Percentiles rank a stretch among this genome's conserved stretches.
phyloP scores from a whole-genome alignment of 106 monocot genomes.

The Dioscorea zingiberensis region DNA sequence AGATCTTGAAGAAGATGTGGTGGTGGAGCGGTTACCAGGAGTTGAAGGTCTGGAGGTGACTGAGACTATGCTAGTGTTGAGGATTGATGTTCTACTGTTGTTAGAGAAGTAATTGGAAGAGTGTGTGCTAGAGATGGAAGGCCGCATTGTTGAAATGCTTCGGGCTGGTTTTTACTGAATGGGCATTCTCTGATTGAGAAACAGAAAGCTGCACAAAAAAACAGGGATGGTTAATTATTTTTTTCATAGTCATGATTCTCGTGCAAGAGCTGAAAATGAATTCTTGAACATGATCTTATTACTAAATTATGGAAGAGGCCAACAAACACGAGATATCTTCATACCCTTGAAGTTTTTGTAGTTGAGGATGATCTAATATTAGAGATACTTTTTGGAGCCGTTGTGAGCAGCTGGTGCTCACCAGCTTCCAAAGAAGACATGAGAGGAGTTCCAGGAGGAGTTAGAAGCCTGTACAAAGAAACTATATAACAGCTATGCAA shows the following conservation, averaged over 20 bases:
- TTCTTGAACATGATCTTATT: no score
- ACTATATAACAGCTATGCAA: no score
- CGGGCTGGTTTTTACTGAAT: slow-evolving; percentile 36
- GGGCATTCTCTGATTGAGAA: slow-evolving; percentile 31
- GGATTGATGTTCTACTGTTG: slow-evolving; percentile 40
- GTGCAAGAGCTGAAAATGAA: no score
- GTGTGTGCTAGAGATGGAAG: slow-evolving; percentile 28
- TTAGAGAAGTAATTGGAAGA: slow-evolving; percentile 32
- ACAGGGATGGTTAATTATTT: no score
- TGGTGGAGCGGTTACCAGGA: slow-evolving; percentile 34
- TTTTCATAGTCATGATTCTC: no score
- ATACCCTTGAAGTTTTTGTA: slow-evolving; percentile 60
- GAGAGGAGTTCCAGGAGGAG: slow-evolving; percentile 68
- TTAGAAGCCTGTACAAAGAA: slow-evolving; percentile 68
- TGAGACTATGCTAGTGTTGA: slow-evolving; percentile 58
- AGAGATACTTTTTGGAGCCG: slow-evolving; percentile 19
- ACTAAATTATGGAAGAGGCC: no score
- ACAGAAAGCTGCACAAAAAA: slow-evolving; percentile 36
- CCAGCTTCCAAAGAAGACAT: slow-evolving; percentile 25
- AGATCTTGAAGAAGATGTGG: slow-evolving; percentile 5
- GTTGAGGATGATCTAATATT: slow-evolving; percentile 33
- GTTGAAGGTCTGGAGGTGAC: slow-evolving; percentile 72
- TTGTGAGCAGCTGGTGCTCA: slow-evolving; percentile 21
- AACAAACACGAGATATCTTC: no score
- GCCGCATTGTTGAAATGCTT: slow-evolving; percentile 55